Percentiles rank a stretch among this genome's conserved stretches.
Evolutionary conservation across 345 rosid genomes (phyloP).

Genomic region (Bruguiera gymnorhiza): DNA sequence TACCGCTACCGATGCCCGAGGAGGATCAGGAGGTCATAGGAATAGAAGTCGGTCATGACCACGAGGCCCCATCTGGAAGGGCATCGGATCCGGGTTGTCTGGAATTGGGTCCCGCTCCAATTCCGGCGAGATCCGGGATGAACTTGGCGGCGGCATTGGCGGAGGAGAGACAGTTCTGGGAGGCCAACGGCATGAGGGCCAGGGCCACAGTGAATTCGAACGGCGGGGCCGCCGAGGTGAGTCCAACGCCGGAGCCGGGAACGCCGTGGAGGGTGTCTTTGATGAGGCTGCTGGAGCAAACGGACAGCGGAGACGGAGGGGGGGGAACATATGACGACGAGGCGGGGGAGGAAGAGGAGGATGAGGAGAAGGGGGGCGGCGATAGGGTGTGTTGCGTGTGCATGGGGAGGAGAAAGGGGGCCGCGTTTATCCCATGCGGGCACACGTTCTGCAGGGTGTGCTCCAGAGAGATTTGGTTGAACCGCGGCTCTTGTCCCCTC

Average conservation of each 20-base stretch:
- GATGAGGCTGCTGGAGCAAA: constrained; percentile 74
- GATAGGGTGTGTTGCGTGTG: constrained; percentile 80
- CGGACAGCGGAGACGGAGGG: constrained; percentile 36
- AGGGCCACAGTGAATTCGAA: neutral
- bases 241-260: constrained; percentile 13
- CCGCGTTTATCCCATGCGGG: constrained; percentile 85
- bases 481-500: constrained; percentile 72
- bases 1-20: constrained; percentile 7
- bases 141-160: constrained; percentile 91
- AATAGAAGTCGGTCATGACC: neutral
- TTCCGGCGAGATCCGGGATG: constrained; percentile 42
- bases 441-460: constrained; percentile 79
- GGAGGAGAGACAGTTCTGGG: constrained; percentile 62
- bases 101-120: constrained; percentile 4
- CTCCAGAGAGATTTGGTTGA: constrained; percentile 63
- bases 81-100: constrained; percentile 20
- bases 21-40: constrained; percentile 16
- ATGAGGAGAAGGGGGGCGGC: constrained; percentile 26
- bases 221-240: neutral
- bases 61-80: constrained; percentile 9
- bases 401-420: constrained; percentile 63
- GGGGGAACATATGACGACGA: neutral
- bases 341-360: constrained; percentile 11
- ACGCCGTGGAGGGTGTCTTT: constrained; percentile 68
- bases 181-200: neutral